Evolutionary conservation across 2,329 filamentous ascomycete genomes (phyloP).

Genomic region (Hirsutella thompsonii): DNA sequence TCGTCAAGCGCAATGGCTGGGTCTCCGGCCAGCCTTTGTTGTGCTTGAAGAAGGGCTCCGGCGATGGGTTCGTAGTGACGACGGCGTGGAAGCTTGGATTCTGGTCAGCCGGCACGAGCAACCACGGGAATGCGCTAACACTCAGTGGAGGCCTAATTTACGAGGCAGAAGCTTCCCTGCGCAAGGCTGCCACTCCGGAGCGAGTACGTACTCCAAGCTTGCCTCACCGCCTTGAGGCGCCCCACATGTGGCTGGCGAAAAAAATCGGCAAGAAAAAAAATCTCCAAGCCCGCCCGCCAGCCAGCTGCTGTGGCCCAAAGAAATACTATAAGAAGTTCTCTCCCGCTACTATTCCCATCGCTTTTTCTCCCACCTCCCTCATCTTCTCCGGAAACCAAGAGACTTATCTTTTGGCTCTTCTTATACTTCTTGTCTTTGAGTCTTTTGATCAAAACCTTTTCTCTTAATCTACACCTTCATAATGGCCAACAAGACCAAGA

Average conservation of each 20-base stretch:
- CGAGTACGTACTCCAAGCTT: slow-evolving; percentile 4
- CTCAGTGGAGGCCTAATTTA: slow-evolving; percentile 11
- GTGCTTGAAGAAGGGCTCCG: slow-evolving; percentile 4
- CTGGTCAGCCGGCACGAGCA: neutral
- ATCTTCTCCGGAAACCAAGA: neutral
- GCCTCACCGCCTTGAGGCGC: slow-evolving; percentile 20
- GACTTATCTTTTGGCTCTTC: neutral
- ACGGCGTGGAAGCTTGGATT: neutral
- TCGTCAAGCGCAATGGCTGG: slow-evolving; percentile 8
- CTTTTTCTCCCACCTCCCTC: neutral
- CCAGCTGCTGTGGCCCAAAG: neutral
- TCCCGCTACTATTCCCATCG: neutral
- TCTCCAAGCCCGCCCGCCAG: neutral
- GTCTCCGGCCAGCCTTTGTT: neutral
- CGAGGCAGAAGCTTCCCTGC: slow-evolving; percentile 12
- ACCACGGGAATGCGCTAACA: neutral
- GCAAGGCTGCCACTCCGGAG: neutral
- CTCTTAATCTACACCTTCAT: slow-evolving; percentile 14
- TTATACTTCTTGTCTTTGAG: neutral
- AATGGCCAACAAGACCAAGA: slow-evolving; percentile 60
- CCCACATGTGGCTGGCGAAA: slow-evolving; percentile 22
- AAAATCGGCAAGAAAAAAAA: slow-evolving; percentile 13
- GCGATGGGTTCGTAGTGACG: neutral
- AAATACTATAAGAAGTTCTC: neutral
- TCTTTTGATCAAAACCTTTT: neutral